Conservation (phyloP, 129 eudicot species). For the Helichrysum umbraculigerum region DNA sequence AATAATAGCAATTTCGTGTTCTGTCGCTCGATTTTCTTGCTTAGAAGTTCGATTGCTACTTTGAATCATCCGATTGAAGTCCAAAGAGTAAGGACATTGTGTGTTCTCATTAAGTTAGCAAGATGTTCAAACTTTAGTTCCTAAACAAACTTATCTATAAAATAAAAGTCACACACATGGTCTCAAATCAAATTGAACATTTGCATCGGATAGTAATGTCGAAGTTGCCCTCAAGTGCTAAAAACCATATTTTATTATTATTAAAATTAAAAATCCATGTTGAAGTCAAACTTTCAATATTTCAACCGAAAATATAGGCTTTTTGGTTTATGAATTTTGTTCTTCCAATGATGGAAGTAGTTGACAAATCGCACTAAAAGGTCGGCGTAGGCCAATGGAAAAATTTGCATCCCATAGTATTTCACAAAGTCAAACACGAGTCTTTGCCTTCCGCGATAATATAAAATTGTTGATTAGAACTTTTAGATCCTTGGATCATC, state of each 20-base stretch:
- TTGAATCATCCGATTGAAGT: too few relatives aligned
- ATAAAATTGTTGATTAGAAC: too few relatives aligned
- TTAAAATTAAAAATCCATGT: neutral
- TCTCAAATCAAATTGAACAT: neutral
- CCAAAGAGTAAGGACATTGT: too few relatives aligned
- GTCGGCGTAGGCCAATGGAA: neutral
- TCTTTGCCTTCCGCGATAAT: neutral
- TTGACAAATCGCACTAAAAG: slow-evolving; percentile 33
- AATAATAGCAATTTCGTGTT: too few relatives aligned
- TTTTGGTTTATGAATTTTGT: neutral
- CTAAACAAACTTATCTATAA: too few relatives aligned
- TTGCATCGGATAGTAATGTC: neutral
- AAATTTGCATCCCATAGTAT: slow-evolving; percentile 27
- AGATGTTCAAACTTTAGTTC: too few relatives aligned
- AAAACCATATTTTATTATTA: neutral
- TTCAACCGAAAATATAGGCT: slow-evolving; percentile 25
- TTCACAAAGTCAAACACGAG: slow-evolving; percentile 2
- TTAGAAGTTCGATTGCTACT: too few relatives aligned
- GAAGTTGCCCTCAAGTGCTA: slow-evolving; percentile 16
- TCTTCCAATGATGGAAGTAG: slow-evolving; percentile 29
- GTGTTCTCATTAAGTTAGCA: too few relatives aligned
- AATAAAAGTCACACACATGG: neutral
- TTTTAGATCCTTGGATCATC: too few relatives aligned
- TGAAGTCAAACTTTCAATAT: slow-evolving; percentile 30
- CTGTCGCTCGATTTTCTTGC: too few relatives aligned